phyloP scores from a whole-genome alignment of 768 basidiomycete genomes.

The Kwoniella sp. region DNA sequence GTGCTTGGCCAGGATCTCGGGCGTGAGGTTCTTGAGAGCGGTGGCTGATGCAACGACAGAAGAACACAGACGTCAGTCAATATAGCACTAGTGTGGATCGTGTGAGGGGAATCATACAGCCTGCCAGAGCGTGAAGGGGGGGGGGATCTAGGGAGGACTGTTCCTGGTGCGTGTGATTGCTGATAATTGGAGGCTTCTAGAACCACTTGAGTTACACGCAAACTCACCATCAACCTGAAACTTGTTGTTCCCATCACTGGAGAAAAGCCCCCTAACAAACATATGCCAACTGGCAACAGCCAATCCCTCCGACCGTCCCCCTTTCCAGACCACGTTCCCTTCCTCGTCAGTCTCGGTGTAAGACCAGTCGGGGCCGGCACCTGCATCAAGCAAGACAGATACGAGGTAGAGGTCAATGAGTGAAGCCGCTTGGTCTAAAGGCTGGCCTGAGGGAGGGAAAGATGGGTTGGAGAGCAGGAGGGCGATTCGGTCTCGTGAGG shows the following conservation, averaged over 20 bases:
- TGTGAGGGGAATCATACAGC: too few species aligned
- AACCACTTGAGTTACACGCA: too few species aligned
- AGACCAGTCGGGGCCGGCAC: constrained; percentile 80
- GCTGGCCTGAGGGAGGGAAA: constrained; percentile 28
- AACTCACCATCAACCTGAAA: constrained; percentile 78
- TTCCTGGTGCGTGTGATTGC: too few species aligned
- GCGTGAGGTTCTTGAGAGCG: constrained; percentile 68
- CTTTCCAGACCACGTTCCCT: constrained; percentile 54
- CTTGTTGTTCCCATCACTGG: constrained; percentile 65
- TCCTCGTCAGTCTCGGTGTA: constrained; percentile 63
- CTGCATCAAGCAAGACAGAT: constrained; percentile 91
- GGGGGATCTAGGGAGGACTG: too few species aligned
- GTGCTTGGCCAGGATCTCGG: constrained; percentile 64
- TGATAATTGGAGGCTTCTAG: too few species aligned
- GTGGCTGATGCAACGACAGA: constrained; percentile 60
- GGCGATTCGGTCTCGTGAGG: constrained; percentile 61
- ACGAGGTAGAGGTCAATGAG: constrained; percentile 83
- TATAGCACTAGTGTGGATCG: too few species aligned
- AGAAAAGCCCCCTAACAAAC: constrained; percentile 83
- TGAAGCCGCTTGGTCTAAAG: constrained; percentile 65
- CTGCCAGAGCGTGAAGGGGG: too few species aligned
- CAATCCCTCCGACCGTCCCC: constrained; percentile 71
- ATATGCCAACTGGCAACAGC: constrained; percentile 88
- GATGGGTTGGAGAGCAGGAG: constrained; percentile 57
- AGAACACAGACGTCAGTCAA: too few species aligned